Evolutionary conservation across 208 protist species (phyloP).

Genomic region (Endotrypanum monterogeii): DNA sequence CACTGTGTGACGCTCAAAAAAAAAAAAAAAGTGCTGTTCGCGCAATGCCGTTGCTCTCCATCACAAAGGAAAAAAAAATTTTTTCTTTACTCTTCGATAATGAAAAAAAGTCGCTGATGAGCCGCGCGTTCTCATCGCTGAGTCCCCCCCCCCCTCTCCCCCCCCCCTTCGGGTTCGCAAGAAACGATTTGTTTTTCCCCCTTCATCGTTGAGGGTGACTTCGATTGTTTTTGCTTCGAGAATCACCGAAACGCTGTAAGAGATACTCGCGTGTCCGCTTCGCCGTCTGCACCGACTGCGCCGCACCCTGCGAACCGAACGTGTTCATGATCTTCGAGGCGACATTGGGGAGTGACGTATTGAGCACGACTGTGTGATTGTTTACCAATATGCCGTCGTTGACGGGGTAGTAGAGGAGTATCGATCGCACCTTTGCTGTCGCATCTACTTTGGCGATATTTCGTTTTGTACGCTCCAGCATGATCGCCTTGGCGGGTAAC

Average conservation of each 20-base stretch:
- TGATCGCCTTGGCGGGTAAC: constrained; percentile 68
- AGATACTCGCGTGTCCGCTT: constrained; percentile 82
- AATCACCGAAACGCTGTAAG: constrained; percentile 60
- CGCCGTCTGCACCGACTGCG: constrained; percentile 72
- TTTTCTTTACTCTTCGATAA: no score
- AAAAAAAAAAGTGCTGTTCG: no score
- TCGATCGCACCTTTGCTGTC: constrained; percentile 86
- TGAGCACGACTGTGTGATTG: constrained; percentile 85
- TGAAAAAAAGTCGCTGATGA: no score
- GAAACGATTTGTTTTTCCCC: neutral
- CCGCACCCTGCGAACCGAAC: constrained; percentile 77
- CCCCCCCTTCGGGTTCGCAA: neutral
- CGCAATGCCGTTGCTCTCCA: no score
- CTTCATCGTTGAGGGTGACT: neutral
- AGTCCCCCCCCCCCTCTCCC: neutral
- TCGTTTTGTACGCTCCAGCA: constrained; percentile 90
- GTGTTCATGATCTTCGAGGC: constrained; percentile 80
- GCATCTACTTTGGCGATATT: constrained; percentile 77
- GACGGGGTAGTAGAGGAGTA: constrained; percentile 88
- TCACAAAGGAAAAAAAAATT: no score
- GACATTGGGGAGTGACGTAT: constrained; percentile 79
- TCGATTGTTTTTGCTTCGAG: constrained; percentile 20
- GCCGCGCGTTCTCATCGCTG: no score
- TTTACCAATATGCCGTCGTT: constrained; percentile 83
- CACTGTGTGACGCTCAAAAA: no score